Conservation (phyloP, 352 stramenopile genomes). For the Pythium guiyangense region DNA sequence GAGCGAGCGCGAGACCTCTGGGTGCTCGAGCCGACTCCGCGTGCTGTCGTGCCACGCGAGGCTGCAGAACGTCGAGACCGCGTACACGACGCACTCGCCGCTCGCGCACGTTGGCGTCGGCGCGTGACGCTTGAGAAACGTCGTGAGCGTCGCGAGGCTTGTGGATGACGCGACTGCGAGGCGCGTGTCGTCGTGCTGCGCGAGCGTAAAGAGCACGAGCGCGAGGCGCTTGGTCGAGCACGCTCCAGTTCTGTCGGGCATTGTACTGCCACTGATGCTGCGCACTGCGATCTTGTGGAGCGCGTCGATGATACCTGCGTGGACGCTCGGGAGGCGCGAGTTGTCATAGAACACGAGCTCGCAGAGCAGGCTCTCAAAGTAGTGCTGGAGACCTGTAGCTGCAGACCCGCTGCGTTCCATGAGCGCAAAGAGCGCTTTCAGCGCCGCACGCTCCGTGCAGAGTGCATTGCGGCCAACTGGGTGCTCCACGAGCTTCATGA, state of each 20-base stretch:
- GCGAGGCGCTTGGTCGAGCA: slow-evolving; percentile 24
- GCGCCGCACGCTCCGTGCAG: slow-evolving; percentile 32
- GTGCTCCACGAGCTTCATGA: slow-evolving; percentile 50
- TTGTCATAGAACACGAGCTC: slow-evolving; percentile 55
- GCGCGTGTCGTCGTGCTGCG: slow-evolving; percentile 40
- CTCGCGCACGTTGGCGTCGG: slow-evolving; percentile 21
- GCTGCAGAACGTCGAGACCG: slow-evolving; percentile 42
- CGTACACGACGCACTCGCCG: slow-evolving; percentile 30
- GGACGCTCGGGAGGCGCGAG: slow-evolving; percentile 40
- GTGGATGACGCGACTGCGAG: slow-evolving; percentile 28
- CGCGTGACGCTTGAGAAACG: slow-evolving; percentile 25
- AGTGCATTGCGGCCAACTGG: slow-evolving; percentile 37
- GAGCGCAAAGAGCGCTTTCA: slow-evolving; percentile 48
- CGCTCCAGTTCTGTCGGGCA: background rate
- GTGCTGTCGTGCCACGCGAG: slow-evolving; percentile 64
- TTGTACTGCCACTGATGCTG: slow-evolving; percentile 14
- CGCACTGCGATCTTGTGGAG: slow-evolving; percentile 25
- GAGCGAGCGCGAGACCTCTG: slow-evolving; percentile 28
- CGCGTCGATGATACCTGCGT: slow-evolving; percentile 50
- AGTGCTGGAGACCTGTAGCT: slow-evolving; percentile 10
- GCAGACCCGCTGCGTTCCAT: slow-evolving; percentile 22
- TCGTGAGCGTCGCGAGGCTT: slow-evolving; percentile 29
- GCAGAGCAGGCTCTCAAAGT: slow-evolving; percentile 40
- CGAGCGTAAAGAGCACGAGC: slow-evolving; percentile 49
- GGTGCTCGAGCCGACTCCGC: slow-evolving; percentile 21